Evolutionary conservation across 306 rosid genomes (phyloP), one percentile per base, ranked within the genome.

Genomic region (Alnus glutinosa): DNA sequence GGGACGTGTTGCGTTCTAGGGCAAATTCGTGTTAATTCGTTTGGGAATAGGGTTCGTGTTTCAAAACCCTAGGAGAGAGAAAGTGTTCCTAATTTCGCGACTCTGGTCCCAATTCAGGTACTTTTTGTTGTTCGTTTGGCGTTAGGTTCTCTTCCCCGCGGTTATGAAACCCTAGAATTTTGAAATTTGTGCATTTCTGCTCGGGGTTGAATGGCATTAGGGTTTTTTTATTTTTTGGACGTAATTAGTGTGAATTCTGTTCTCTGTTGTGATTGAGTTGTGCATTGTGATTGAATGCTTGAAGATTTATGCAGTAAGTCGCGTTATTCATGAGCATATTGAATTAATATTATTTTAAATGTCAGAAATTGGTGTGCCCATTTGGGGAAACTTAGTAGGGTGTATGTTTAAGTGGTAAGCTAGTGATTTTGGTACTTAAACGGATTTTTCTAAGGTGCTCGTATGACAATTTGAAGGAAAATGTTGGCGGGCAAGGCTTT

Each of bases 31-130:
- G 62, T 70, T 75, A 57, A 66, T 81, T 66, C 46, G 69, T 79
- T 72, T 75, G 85, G 80, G 64, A 74, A 71, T 67, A 83, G 59
- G 58, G 64, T 44, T 72, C 81, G 64, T 79, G 73, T 69, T 83
- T 83, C 90, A 82, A 96, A 95, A 93, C 99, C 99, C 99, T 96
- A 96, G 98, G 90, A 82, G 83, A 80, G 79, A 87, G 74, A 70
- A 82, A 82, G 55, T 89, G 37, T 59, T 59, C 37, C 37, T 10
- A 59, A 59, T 59, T 59, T 59, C 37, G 4, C 12, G 37, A 8
- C 66, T 59, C 66, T 12, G 15, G 34, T 28, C 68, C 55, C 61
- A 80, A 79, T 79, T 84, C 90, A 96, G 98, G 98, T 93, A 89
- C 73, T 83, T 52, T 70, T 71, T 23, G 70, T 75, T 75, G 39